Evolutionary conservation across 2,329 filamentous ascomycete genomes (phyloP).

Genomic region (Gremmenia infestans): DNA sequence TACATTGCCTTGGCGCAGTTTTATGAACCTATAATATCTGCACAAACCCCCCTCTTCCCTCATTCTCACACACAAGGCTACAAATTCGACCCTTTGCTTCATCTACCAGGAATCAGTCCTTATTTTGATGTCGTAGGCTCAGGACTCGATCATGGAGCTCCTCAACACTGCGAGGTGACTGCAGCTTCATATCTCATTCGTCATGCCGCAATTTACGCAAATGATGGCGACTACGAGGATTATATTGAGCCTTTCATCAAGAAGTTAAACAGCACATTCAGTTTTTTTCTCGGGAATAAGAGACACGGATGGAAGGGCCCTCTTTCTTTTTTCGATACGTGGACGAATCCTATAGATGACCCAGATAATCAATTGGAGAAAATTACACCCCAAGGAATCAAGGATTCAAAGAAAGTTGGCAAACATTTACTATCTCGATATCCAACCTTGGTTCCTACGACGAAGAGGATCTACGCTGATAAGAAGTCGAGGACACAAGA

Average conservation of each 20-base stretch:
- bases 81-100: constrained; percentile 48
- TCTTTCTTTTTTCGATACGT: constrained; percentile 25
- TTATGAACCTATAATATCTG: neutral
- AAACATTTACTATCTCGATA: constrained; percentile 27
- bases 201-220: constrained; percentile 57
- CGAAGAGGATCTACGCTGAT: constrained; percentile 28
- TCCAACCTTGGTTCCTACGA: constrained; percentile 26
- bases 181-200: constrained; percentile 52
- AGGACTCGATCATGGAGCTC: constrained; percentile 38
- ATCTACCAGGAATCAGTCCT: constrained; percentile 51
- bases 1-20: neutral
- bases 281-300: constrained; percentile 8
- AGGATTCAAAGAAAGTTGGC: constrained; percentile 26
- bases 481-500: constrained; percentile 29
- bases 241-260: constrained; percentile 52
- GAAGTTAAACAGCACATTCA: constrained; percentile 51
- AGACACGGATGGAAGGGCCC: constrained; percentile 26
- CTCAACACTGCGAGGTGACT: constrained; percentile 45
- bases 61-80: constrained; percentile 33
- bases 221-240: constrained; percentile 53
- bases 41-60: constrained; percentile 9
- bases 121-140: constrained; percentile 47
- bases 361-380: constrained; percentile 28
- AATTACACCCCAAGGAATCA: constrained; percentile 27
- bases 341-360: constrained; percentile 28